Evolutionary conservation across 345 rosid genomes (phyloP).

Genomic region (Gossypium longicalyx): DNA sequence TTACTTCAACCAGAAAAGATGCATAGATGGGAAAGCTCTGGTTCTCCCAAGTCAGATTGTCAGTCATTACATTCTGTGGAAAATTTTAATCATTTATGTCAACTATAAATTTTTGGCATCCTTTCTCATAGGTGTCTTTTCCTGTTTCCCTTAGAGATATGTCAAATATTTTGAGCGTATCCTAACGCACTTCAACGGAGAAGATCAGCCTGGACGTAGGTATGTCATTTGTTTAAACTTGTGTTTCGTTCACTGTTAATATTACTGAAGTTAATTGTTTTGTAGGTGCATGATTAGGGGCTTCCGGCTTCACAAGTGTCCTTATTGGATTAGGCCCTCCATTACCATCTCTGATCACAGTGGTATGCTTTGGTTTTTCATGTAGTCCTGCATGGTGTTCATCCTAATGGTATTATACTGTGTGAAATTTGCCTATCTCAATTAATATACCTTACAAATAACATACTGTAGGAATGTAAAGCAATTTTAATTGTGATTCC

Average conservation of each 20-base stretch:
- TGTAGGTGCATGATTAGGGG: constrained; percentile 93
- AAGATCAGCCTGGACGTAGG: constrained; percentile 75
- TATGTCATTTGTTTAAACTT: constrained; percentile 24
- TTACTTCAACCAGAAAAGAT: constrained; percentile 91
- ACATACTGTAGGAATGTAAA: neutral
- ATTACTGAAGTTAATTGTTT: constrained; percentile 12
- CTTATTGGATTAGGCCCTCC: constrained; percentile 93
- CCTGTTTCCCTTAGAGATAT: constrained; percentile 49
- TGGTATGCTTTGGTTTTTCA: constrained; percentile 40
- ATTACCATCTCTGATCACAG: constrained; percentile 69
- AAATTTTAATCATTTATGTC: constrained; percentile 17
- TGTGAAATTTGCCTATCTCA: neutral
- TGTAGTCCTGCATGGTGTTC: neutral
- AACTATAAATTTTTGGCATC: constrained; percentile 3
- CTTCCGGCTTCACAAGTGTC: constrained; percentile 82
- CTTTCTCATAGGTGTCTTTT: constrained; percentile 17
- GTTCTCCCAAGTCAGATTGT: constrained; percentile 97
- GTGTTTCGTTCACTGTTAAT: constrained; percentile 13
- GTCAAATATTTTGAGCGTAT: constrained; percentile 69
- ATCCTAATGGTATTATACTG: constrained; percentile 1
- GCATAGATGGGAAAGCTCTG: constrained; percentile 82
- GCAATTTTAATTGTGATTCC: neutral
- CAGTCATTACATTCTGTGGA: constrained; percentile 33
- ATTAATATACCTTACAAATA: neutral
- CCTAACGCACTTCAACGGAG: constrained; percentile 53